These are phyloP conservation scores for Penicillium cosmopolitanum DNA, from an alignment of 495 filamentous ascomycete species.

Conservation along the genomic window DNA sequence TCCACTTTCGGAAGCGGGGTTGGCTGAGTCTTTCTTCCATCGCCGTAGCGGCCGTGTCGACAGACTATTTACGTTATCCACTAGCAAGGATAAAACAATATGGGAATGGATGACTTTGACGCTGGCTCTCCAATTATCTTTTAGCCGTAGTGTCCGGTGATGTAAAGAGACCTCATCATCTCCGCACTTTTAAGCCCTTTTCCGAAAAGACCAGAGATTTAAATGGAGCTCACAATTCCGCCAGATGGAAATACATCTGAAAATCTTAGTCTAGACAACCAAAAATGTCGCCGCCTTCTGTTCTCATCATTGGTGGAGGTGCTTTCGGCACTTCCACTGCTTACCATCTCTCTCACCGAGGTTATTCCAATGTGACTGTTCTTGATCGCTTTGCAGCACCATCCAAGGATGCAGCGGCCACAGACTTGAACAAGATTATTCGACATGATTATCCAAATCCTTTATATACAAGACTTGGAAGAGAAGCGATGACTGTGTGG, in stretches of 20 bases:
- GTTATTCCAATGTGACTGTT: conserved; percentile 45
- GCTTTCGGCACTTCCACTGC: conserved; percentile 52
- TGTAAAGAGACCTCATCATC: background rate
- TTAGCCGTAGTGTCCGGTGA: background rate
- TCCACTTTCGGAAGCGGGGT: background rate
- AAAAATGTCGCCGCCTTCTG: background rate
- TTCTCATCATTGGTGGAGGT: conserved; percentile 38
- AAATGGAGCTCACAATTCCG: background rate
- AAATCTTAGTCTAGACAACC: background rate
- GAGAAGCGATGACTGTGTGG: conserved; percentile 1
- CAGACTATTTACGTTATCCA: background rate
- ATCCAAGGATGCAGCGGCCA: conserved; percentile 3
- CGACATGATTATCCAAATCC: conserved; percentile 2
- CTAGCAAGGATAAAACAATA: too few relatives aligned
- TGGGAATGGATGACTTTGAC: too few relatives aligned
- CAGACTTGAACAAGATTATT: conserved; percentile 6
- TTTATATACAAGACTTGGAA: conserved; percentile 1
- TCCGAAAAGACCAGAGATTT: background rate
- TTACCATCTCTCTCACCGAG: conserved; percentile 43
- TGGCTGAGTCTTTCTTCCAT: background rate
- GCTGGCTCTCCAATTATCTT: too few relatives aligned
- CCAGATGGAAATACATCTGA: background rate
- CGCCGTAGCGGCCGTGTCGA: background rate
- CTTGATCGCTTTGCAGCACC: conserved; percentile 10
- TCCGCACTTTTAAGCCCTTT: background rate